Percentiles rank a stretch among this genome's conserved stretches.
Evolutionary conservation across 1,284 basidiomycete genomes (phyloP).

Genomic region (Boletus holoroseus): DNA sequence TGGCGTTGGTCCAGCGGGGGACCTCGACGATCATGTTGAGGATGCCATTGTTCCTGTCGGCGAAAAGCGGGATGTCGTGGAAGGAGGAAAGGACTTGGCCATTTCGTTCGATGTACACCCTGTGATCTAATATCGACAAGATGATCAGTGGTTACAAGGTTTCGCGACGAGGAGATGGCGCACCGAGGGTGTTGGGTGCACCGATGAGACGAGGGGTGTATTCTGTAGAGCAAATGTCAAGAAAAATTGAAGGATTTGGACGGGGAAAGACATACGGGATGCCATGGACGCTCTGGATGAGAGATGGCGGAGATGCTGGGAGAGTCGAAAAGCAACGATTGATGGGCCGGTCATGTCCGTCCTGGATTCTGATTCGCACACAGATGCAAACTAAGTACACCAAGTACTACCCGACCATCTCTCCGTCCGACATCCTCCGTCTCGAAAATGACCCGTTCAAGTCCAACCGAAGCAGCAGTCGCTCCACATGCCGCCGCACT

Average conservation of each 20-base stretch:
- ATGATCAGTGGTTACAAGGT: slow-evolving; percentile 15
- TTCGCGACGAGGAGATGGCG: slow-evolving; percentile 21
- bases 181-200: slow-evolving; percentile 90
- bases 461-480: slow-evolving; percentile 76
- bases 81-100: slow-evolving; percentile 84
- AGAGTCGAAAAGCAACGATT: slow-evolving; percentile 44
- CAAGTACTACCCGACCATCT: background rate
- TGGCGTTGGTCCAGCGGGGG: slow-evolving; percentile 99
- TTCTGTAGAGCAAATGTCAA: slow-evolving; percentile 37
- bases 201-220: slow-evolving; percentile 77
- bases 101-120: slow-evolving; percentile 89
- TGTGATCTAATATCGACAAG: slow-evolving; percentile 65
- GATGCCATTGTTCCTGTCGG: slow-evolving; percentile 88
- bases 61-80: slow-evolving; percentile 96
- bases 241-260: slow-evolving; percentile 6
- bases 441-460: slow-evolving; percentile 77
- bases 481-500: slow-evolving; percentile 74
- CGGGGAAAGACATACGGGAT: slow-evolving; percentile 41
- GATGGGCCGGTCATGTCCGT: slow-evolving; percentile 32
- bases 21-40: slow-evolving; percentile 99
- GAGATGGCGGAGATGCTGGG: slow-evolving; percentile 55
- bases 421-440: slow-evolving; percentile 24
- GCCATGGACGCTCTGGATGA: slow-evolving; percentile 46
- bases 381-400: background rate
- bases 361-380: slow-evolving; percentile 1